A percentile compares a stretch with the other conserved stretches of the same genome.
These are phyloP conservation scores for Codiaeum variegatum DNA, from an alignment of 441 rosid genomes.

Conservation along the genomic window DNA sequence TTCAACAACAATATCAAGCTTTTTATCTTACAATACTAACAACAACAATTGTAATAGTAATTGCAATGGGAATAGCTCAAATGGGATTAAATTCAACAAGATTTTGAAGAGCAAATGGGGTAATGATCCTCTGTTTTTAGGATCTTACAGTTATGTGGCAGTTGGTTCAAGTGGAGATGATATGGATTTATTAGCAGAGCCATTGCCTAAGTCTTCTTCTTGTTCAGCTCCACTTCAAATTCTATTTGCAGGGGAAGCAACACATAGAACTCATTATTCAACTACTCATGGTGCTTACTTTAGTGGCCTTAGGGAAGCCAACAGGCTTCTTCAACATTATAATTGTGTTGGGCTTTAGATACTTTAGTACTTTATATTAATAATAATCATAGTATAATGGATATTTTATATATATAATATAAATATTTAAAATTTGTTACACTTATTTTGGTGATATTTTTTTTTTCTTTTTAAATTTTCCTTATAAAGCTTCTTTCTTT, in stretches of 20 bases:
- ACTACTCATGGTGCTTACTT: conserved; percentile 96
- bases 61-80: conserved; percentile 36
- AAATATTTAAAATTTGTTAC: conserved; percentile 10
- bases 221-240: conserved; percentile 47
- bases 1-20: conserved; percentile 51
- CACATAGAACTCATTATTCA: conserved; percentile 95
- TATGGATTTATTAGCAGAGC: conserved; percentile 74
- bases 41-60: conserved; percentile 18
- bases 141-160: conserved; percentile 81
- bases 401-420: conserved; percentile 2
- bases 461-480: conserved; percentile 29
- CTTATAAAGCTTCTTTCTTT: conserved; percentile 25
- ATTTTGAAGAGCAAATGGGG: conserved; percentile 88
- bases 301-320: conserved; percentile 97
- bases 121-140: conserved; percentile 75
- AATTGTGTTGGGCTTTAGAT: conserved; percentile 44
- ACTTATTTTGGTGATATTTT: conserved; percentile 36
- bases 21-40: conserved; percentile 34
- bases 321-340: conserved; percentile 89
- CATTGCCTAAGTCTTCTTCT: conserved; percentile 52
- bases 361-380: not conserved
- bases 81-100: conserved; percentile 35
- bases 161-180: conserved; percentile 92
- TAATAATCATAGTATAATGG: conserved; percentile 21
- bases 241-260: conserved; percentile 96